Conservation (phyloP, 495 filamentous ascomycete species). For the Penicillium parvum region DNA sequence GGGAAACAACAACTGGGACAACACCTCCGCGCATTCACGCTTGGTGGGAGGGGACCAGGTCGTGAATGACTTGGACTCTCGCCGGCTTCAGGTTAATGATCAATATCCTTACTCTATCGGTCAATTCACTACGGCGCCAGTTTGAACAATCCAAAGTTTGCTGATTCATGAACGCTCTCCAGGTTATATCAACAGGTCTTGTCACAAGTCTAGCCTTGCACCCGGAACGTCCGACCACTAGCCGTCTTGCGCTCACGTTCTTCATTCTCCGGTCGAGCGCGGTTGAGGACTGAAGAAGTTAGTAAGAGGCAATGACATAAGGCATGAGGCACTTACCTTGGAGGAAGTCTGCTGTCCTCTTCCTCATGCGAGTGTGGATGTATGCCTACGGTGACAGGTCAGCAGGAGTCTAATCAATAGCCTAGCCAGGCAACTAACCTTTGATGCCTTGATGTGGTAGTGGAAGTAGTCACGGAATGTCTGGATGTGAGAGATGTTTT, state of each 20-base stretch:
- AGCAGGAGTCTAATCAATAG: not conserved
- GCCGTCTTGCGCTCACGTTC: conserved; percentile 98
- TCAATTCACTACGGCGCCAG: too few relatives aligned
- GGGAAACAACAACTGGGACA: not conserved
- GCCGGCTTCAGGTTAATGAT: too few relatives aligned
- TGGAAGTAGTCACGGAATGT: conserved; percentile 99
- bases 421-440: conserved; percentile 45
- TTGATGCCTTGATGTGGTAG: conserved; percentile 99
- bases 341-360: conserved; percentile 94
- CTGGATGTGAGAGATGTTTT: conserved; percentile 97
- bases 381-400: conserved; percentile 59
- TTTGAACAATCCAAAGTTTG: conserved; percentile 11
- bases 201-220: conserved; percentile 46
- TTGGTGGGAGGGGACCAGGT: not conserved
- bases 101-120: too few relatives aligned
- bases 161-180: conserved; percentile 20
- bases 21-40: too few relatives aligned
- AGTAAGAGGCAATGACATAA: not conserved
- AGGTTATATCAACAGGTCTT: conserved; percentile 20
- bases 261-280: conserved; percentile 89
- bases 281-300: conserved; percentile 65
- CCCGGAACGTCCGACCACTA: conserved; percentile 89
- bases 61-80: not conserved
- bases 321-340: conserved; percentile 58
- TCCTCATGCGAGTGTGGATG: conserved; percentile 96